Base-by-base conservation (phyloP, 192 early-diverging fungal genomes). In the Thamnidium elegans region DNA sequence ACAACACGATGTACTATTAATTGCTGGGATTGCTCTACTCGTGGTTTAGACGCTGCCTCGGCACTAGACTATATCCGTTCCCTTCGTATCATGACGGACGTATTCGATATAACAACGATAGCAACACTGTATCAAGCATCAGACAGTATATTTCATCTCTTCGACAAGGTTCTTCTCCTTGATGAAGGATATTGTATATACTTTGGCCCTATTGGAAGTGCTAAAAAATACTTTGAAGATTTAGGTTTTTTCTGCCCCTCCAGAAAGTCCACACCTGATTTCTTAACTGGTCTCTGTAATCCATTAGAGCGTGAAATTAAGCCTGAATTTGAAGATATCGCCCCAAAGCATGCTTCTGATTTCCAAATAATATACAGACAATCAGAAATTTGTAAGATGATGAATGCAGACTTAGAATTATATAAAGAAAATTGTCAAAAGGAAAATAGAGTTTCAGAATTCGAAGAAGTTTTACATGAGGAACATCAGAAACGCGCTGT, bases 1-100 rank as follows among this genome's bases (percentile, higher is more conserved):
- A 86, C 86, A 11, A 81, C 81, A 17, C 74, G 77, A 23, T 74
- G 80, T 17, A 67, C 84, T 14, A 75, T 86, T 55, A 80, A 81
- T 50, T 68, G 83, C 17, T 86, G 83, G 84, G 87, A 86, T 51
- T 78, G 78, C 51, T 80, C 78, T 56, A 89, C 88, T 14, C 79
- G 82, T 31, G 92, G 92, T 44, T 78, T 94, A 50, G 92, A 94
- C 76, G 86, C 89, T n/a, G 88, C 88, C 55, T 89, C 87, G 1
- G 89, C 92, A 31, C 75, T 94, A n/a, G 91, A 93, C 62, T 93
- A 90, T 58, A 84, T 87, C 30, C 79, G 84, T 43, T 87, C 82
- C 7, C 77, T 93, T 23, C 84, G 91, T 45, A 86, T 90, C 52
- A 82, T 81, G 75, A 84, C 87, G 36, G 86, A 92, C 61, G 79